A percentile compares a stretch with the other conserved stretches of the same genome.
These are phyloP conservation scores for Heliophila coronopifolia DNA, from an alignment of 441 rosid genomes.

Conservation along the genomic window DNA sequence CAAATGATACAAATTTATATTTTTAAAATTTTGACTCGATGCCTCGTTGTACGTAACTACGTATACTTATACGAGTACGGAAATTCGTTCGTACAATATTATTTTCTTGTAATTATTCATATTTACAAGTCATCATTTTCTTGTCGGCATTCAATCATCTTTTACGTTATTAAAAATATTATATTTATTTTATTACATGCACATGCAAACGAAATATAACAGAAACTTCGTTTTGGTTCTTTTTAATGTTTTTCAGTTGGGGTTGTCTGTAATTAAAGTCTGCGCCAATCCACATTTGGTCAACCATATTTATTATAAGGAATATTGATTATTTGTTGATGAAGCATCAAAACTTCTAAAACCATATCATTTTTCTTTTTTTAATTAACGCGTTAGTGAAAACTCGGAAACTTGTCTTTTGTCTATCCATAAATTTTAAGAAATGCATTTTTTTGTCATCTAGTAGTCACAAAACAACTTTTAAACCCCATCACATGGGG, in stretches of 20 bases:
- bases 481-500: too few relatives aligned
- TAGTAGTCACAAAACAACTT: too few relatives aligned
- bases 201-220: conserved; percentile 29
- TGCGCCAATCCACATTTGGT: conserved; percentile 8
- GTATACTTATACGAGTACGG: conserved; percentile 26
- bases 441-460: too few relatives aligned
- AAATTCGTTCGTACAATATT: conserved; percentile 17
- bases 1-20: conserved; percentile 9
- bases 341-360: background rate
- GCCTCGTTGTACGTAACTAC: conserved; percentile 26
- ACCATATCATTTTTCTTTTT: background rate
- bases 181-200: conserved; percentile 4
- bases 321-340: conserved; percentile 1
- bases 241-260: conserved; percentile 7
- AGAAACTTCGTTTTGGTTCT: conserved; percentile 25
- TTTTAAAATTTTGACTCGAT: background rate
- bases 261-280: conserved; percentile 6
- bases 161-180: conserved; percentile 17
- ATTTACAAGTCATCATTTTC: conserved; percentile 8
- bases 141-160: too few relatives aligned
- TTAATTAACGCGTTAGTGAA: too few relatives aligned
- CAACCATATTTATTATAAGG: background rate
- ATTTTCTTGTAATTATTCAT: conserved; percentile 3
- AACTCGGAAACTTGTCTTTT: too few relatives aligned
- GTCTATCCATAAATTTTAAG: too few relatives aligned